Percentiles rank a stretch among this genome's conserved stretches.
phyloP scores from a whole-genome alignment of 148 eudicot species.

The Rhododendron williamsianum region DNA sequence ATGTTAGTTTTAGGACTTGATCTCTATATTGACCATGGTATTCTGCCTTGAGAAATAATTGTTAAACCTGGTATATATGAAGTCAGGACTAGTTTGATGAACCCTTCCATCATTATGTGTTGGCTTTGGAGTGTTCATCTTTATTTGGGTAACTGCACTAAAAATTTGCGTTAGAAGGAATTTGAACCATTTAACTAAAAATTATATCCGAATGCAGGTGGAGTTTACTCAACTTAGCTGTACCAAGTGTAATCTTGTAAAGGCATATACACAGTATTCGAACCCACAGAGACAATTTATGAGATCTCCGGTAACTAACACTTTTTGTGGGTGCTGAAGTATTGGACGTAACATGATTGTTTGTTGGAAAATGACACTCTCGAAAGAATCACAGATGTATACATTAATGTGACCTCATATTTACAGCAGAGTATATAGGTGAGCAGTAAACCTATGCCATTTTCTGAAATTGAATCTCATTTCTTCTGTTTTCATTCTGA shows the following conservation, averaged over 20 bases:
- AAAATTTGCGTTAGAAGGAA: not conserved
- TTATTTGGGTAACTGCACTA: constrained; percentile 1
- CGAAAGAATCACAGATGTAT: constrained; percentile 1
- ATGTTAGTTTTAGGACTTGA: not conserved
- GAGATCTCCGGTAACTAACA: not conserved
- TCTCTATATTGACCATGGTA: not conserved
- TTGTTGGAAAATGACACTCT: not conserved
- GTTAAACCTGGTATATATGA: not conserved
- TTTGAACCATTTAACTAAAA: not conserved
- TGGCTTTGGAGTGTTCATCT: not conserved
- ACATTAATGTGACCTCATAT: not conserved
- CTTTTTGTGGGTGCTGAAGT: not conserved
- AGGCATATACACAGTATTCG: not conserved
- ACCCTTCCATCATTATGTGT: not conserved
- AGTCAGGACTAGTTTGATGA: not conserved
- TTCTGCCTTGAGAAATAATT: not conserved
- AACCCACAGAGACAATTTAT: not conserved
- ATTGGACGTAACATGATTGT: not conserved
- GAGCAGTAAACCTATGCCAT: not conserved
- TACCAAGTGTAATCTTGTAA: not conserved
- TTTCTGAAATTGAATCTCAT: not conserved
- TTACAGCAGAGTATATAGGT: constrained; percentile 3
- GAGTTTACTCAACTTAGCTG: constrained; percentile 8
- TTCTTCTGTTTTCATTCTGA: not conserved
- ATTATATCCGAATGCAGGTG: not conserved